phyloP scores from a whole-genome alignment of 768 basidiomycete species.

The Kwoniella pini region DNA sequence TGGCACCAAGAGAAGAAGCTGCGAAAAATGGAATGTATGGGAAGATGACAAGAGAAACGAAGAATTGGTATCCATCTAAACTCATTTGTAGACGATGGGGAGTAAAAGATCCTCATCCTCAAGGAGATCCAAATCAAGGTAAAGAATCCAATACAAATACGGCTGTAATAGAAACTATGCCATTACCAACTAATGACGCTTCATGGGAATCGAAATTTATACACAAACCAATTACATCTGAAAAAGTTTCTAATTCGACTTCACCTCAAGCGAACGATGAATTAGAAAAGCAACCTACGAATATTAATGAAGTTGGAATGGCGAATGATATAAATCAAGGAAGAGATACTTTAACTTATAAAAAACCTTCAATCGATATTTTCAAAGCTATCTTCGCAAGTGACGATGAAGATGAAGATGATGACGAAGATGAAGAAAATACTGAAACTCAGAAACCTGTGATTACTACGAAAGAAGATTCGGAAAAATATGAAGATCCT shows the following conservation, averaged over 20 bases:
- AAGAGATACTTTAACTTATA: conserved; percentile 79
- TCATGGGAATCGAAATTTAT: conserved; percentile 49
- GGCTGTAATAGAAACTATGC: conserved; percentile 14
- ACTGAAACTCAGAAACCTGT: neutral
- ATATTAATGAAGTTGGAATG: conserved; percentile 75
- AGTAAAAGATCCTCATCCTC: conserved; percentile 78
- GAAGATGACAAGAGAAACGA: conserved; percentile 72
- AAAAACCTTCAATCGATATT: conserved; percentile 83
- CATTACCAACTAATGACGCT: conserved; percentile 43
- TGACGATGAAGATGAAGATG: conserved; percentile 82
- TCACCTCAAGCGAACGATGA: conserved; percentile 7
- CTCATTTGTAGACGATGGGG: conserved; percentile 92
- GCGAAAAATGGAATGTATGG: conserved; percentile 89
- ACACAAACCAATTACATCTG: conserved; percentile 24
- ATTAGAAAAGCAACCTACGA: conserved; percentile 31
- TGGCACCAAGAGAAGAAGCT: conserved; percentile 74
- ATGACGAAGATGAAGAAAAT: conserved; percentile 61
- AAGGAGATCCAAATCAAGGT: conserved; percentile 50
- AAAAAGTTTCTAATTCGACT: neutral
- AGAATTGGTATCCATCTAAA: conserved; percentile 75
- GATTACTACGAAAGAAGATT: neutral
- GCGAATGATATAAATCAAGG: conserved; percentile 93
- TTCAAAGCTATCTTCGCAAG: conserved; percentile 99
- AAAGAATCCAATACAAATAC: neutral
- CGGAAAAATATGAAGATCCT: conserved; percentile 10